Conservation (phyloP, 768 basidiomycete species). For the Tulasnella sp. region DNA sequence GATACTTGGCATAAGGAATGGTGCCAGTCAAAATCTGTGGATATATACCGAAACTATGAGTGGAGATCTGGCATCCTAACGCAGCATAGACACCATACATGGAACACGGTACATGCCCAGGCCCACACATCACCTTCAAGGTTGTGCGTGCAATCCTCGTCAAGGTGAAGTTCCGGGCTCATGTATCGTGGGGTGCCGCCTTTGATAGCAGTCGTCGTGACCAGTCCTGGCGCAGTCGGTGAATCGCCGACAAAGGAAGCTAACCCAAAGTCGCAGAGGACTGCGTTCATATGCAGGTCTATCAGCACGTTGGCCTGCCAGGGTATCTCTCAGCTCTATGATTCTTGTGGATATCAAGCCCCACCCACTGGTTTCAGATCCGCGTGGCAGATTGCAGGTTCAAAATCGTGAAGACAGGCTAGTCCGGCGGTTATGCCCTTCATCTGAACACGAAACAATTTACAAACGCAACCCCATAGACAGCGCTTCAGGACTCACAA, state of each 20-base stretch:
- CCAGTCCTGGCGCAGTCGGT: background rate
- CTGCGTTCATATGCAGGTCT: background rate
- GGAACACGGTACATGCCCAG: constrained; percentile 7
- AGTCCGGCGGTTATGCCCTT: background rate
- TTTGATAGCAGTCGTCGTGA: background rate
- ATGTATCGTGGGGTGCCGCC: background rate
- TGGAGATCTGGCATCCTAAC: no score
- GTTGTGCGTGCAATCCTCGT: background rate
- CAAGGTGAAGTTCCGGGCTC: background rate
- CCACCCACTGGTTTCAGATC: background rate
- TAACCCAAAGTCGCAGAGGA: constrained; percentile 14
- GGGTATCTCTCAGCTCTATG: background rate
- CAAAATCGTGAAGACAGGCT: background rate
- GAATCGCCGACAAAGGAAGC: background rate
- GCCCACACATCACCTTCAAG: constrained; percentile 5
- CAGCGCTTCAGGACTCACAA: background rate
- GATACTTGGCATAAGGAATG: background rate
- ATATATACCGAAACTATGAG: background rate
- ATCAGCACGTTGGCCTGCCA: background rate
- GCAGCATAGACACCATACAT: background rate
- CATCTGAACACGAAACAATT: background rate
- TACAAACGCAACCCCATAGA: no score
- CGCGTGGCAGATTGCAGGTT: background rate
- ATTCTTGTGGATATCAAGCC: background rate
- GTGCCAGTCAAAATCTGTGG: background rate